A percentile compares a stretch with the other conserved stretches of the same genome.
phyloP scores from a whole-genome alignment of 2,329 filamentous ascomycete genomes.

The Aspergillus ibericus region DNA sequence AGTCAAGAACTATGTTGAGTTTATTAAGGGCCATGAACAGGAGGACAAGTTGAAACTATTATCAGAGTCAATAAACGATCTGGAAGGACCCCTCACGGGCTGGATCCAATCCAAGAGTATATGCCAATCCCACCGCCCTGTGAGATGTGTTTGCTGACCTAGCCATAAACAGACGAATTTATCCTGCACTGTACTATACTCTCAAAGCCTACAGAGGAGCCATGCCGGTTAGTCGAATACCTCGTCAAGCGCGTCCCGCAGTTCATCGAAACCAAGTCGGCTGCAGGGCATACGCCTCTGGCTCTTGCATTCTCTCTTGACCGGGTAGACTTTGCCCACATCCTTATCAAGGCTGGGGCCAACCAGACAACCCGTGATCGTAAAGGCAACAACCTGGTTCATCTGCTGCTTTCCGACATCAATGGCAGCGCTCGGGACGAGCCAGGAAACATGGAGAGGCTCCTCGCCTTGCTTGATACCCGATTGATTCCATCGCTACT shows the following conservation, averaged over 20 bases:
- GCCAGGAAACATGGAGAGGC: slow-evolving; percentile 53
- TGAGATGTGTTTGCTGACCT: neutral
- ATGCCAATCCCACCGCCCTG: slow-evolving; percentile 10
- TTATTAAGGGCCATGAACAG: slow-evolving; percentile 60
- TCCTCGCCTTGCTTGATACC: slow-evolving; percentile 61
- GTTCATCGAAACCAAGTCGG: slow-evolving; percentile 60
- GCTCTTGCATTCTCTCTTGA: slow-evolving; percentile 61
- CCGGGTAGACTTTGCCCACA: slow-evolving; percentile 43
- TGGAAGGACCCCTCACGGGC: slow-evolving; percentile 10
- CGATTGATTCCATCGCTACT: slow-evolving; percentile 48
- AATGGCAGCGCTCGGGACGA: slow-evolving; percentile 23
- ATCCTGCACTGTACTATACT: slow-evolving; percentile 67
- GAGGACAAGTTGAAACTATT: slow-evolving; percentile 65
- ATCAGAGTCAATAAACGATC: slow-evolving; percentile 42
- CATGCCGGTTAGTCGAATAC: slow-evolving; percentile 62
- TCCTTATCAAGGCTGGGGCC: slow-evolving; percentile 67
- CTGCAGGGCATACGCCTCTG: slow-evolving; percentile 59
- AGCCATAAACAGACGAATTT: slow-evolving; percentile 39
- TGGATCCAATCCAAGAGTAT: slow-evolving; percentile 52
- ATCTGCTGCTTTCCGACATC: slow-evolving; percentile 50
- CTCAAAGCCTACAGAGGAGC: slow-evolving; percentile 42
- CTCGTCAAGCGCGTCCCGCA: slow-evolving; percentile 63
- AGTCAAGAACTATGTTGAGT: slow-evolving; percentile 66
- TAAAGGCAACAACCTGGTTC: slow-evolving; percentile 66
- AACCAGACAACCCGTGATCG: slow-evolving; percentile 66